These are phyloP conservation scores for Aegilops tauschii DNA, from an alignment of 176 grass and related monocot species.

Conservation along the genomic window DNA sequence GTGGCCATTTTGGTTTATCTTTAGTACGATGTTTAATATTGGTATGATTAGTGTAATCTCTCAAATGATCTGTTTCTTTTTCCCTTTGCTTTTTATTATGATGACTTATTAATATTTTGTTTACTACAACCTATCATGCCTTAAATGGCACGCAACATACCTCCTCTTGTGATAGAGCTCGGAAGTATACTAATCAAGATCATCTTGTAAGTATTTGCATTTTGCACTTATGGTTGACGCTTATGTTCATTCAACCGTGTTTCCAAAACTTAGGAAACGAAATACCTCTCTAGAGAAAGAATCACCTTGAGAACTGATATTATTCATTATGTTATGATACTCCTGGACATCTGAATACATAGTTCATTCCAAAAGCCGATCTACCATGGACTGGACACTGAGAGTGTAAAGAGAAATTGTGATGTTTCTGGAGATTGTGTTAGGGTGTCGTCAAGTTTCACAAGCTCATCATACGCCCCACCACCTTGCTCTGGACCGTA, in stretches of 20 bases:
- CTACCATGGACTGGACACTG: neutral
- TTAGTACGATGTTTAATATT: conserved; percentile 51
- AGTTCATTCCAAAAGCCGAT: neutral
- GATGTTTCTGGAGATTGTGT: conserved; percentile 30
- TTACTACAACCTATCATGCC: conserved; percentile 38
- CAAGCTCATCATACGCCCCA: conserved; percentile 41
- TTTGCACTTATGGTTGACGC: neutral
- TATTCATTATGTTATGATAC: neutral
- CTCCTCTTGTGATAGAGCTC: conserved; percentile 22
- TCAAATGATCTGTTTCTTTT: neutral
- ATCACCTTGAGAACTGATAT: neutral
- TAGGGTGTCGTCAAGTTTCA: conserved; percentile 21
- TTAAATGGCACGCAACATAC: conserved; percentile 11
- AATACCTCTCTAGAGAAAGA: neutral
- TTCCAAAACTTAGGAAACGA: neutral
- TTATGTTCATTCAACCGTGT: neutral
- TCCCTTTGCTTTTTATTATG: conserved; percentile 19
- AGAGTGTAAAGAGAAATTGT: conserved; percentile 31
- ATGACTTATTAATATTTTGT: conserved; percentile 16
- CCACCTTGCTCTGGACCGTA: conserved; percentile 77
- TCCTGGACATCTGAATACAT: neutral
- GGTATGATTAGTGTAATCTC: conserved; percentile 48
- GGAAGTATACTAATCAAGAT: conserved; percentile 35
- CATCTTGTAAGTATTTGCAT: conserved; percentile 46
- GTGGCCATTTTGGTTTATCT: conserved; percentile 78